Evolutionary conservation across 495 filamentous ascomycete genomes (phyloP), one percentile per base, ranked within the genome.

Genomic region (Paragyromitra xinjiangensis): DNA sequence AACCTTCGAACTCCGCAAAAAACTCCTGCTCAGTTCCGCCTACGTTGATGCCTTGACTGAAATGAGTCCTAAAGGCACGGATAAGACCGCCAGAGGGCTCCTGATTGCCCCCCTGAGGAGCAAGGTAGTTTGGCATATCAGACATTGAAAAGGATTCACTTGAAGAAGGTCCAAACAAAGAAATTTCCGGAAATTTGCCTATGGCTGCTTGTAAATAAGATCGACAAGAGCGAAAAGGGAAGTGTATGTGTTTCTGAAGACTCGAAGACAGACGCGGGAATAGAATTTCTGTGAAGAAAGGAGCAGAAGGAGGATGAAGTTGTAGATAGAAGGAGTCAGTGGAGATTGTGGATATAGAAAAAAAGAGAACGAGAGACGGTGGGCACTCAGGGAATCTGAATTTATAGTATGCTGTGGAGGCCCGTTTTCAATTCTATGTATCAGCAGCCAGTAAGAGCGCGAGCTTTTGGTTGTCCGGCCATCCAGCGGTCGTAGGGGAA

Each of bases 21-120:
- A 77, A 73, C 37, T 72, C 74, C 29, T 1, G 8, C 61, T 56
- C 50, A 29, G 61, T 58, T 22, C 74, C 74, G 6, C 69, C 69
- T 12, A 34, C 34, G 6, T 22, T 12, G n/a, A 37, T 6, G 19
- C 19, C 14, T 6, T 22, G 37, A 26, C 45, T 51, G 51, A 77
- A 77, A 29, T 77, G 40, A 4, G 29, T 24, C 24, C 40, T 59
- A 42, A 77, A 77, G 29, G 61, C 69, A 5, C 6, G 12, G 8
- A 77, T 73, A 44, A 77, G 59, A 0, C 3, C 19, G 34, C 61
- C 26, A 8, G n/a, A 14, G 14, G 56, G 34, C 3, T 58, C 39
- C 5, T 6, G 19, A 1, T 9, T 6, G 6, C 7, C 40, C 12
- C 6, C 6, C 7, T 45, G n/a, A 24, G 74, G 51, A 0, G 8